phyloP scores from a whole-genome alignment of 176 grass and related monocot genomes.

The Secale cereale region DNA sequence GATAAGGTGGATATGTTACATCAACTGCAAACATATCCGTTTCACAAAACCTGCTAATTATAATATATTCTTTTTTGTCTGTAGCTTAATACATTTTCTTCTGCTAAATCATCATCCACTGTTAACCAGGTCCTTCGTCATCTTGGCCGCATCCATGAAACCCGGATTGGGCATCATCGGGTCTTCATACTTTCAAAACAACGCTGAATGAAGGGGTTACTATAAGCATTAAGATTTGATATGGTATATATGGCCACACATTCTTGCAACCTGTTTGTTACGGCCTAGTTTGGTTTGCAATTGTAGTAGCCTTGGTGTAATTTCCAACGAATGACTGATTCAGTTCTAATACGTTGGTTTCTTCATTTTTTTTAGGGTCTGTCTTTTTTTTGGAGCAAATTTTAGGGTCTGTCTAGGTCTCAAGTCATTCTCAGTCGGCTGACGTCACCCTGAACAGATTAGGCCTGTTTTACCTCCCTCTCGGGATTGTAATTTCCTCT shows the following conservation, averaged over 20 bases:
- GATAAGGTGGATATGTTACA: conserved; percentile 1
- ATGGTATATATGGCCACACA: not conserved
- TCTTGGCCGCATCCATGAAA: conserved; percentile 81
- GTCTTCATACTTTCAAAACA: conserved; percentile 74
- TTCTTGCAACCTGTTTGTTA: not conserved
- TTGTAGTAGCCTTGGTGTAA: not conserved
- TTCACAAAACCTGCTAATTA: not conserved
- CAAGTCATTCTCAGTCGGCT: no score
- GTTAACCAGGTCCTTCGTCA: conserved; percentile 79
- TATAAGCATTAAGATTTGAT: not conserved
- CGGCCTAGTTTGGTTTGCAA: not conserved
- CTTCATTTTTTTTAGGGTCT: not conserved
- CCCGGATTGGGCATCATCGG: conserved; percentile 63
- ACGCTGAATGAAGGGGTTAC: not conserved
- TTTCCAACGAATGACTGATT: not conserved
- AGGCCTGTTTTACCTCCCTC: no score
- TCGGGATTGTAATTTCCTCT: no score
- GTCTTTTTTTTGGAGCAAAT: no score
- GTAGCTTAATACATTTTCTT: not conserved
- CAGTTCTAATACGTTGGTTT: not conserved
- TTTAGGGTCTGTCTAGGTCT: no score
- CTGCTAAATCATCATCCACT: conserved; percentile 12
- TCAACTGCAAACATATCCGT: not conserved
- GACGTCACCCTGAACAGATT: no score
- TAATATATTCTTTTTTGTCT: not conserved